phyloP scores from a whole-genome alignment of 106 monocot genomes.

The Dioscorea zingiberensis region DNA sequence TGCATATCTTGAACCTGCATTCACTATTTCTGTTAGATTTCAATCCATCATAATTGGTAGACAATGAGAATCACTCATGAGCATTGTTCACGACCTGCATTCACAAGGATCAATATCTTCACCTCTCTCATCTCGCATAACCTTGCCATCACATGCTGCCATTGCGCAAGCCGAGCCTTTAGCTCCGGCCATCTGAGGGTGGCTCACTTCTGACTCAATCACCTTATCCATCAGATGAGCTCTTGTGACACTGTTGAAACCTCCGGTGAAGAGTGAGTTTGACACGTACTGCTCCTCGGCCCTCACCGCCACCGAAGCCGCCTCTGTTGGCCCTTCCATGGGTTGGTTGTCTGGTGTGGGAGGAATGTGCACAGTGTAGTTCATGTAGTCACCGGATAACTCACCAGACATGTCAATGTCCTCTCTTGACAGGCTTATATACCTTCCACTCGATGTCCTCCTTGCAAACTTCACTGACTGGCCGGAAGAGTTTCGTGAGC shows the following conservation, averaged over 20 bases:
- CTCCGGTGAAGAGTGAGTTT: slow-evolving; percentile 43
- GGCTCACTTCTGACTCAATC: slow-evolving; percentile 36
- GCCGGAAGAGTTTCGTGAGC: slow-evolving; percentile 8
- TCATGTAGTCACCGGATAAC: slow-evolving; percentile 40
- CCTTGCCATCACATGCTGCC: slow-evolving; percentile 40
- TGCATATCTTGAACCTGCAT: slow-evolving; percentile 56
- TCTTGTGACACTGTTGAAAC: slow-evolving; percentile 47
- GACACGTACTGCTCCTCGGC: slow-evolving; percentile 50
- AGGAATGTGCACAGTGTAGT: slow-evolving; percentile 59
- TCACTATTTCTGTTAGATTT: neutral
- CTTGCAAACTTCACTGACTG: slow-evolving; percentile 73
- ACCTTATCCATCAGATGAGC: slow-evolving; percentile 47
- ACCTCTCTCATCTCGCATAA: slow-evolving; percentile 45
- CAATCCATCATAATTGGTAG: no score
- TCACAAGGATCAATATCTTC: slow-evolving; percentile 44
- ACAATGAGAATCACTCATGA: no score
- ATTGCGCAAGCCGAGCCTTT: slow-evolving; percentile 37
- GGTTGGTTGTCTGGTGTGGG: slow-evolving; percentile 66
- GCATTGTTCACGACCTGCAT: no score
- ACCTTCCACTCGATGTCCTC: slow-evolving; percentile 74
- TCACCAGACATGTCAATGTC: slow-evolving; percentile 50
- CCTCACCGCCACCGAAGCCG: slow-evolving; percentile 26
- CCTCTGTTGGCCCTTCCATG: slow-evolving; percentile 22
- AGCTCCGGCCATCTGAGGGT: slow-evolving; percentile 45
- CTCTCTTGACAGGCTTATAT: slow-evolving; percentile 58